These are phyloP conservation scores for Scenedesmus sp. DNA, from an alignment of 163 green algal species.

Conservation along the genomic window DNA sequence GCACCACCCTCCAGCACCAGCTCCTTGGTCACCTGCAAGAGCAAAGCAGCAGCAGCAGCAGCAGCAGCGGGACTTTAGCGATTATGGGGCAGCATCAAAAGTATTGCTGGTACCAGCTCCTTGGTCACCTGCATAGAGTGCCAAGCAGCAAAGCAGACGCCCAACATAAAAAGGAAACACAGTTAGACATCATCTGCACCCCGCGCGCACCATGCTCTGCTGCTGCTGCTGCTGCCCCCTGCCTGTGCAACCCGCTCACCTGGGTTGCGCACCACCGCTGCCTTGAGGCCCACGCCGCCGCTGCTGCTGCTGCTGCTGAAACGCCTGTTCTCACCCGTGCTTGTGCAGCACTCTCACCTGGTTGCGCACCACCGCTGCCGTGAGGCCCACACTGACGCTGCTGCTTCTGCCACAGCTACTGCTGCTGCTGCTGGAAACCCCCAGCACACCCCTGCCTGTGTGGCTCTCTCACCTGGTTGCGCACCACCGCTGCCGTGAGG, in stretches of 20 bases:
- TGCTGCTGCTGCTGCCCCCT: no score
- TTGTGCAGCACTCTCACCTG: constrained; percentile 62
- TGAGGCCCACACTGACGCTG: constrained; percentile 93
- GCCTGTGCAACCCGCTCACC: constrained; percentile 21
- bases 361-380: constrained; percentile 92
- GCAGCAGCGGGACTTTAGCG: background rate
- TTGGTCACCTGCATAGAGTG: constrained; percentile 62
- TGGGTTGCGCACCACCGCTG: no score
- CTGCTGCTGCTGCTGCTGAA: no score
- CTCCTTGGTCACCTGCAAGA: constrained; percentile 76
- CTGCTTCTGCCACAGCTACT: constrained; percentile 58
- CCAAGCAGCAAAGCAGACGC: background rate
- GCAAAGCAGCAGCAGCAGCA: background rate
- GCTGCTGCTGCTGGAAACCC: no score
- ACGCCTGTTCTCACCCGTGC: no score
- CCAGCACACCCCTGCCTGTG: no score
- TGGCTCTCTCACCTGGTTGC: constrained; percentile 22
- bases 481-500: no score
- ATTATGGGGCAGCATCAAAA: constrained; percentile 81
- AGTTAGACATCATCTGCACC: no score
- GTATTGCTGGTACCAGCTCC: constrained; percentile 89
- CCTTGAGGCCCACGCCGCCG: no score
- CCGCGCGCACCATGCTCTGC: no score
- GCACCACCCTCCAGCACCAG: constrained; percentile 95
- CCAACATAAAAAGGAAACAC: no score